phyloP scores from a whole-genome alignment of 495 filamentous ascomycete genomes.

The Aspergillus olivimuriae region DNA sequence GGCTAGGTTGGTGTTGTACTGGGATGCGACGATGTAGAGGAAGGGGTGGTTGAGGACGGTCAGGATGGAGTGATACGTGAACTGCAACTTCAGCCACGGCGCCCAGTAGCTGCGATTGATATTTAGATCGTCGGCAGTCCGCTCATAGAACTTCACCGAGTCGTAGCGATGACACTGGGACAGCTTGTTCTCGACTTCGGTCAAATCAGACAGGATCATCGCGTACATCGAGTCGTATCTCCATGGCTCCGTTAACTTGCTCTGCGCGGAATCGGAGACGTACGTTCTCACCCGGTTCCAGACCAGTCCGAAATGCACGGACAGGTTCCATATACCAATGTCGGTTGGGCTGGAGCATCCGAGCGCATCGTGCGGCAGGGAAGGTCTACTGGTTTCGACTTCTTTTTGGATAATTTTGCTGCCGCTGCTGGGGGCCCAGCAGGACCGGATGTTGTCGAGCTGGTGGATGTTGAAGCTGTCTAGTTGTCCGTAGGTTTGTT shows the following conservation, averaged over 20 bases:
- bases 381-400: no score
- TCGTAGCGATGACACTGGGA: conserved; percentile 42
- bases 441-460: conserved; percentile 26
- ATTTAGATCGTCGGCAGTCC: conserved; percentile 29
- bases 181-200: conserved; percentile 39
- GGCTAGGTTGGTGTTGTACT: conserved; percentile 39
- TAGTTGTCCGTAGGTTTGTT: conserved; percentile 38
- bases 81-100: conserved; percentile 41
- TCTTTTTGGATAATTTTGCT: no score
- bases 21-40: conserved; percentile 41
- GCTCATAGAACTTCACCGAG: conserved; percentile 41
- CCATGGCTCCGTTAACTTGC: conserved; percentile 40
- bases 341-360: conserved; percentile 25
- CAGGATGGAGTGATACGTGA: conserved; percentile 40
- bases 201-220: conserved; percentile 37
- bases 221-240: conserved; percentile 41
- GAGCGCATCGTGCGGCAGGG: conserved; percentile 29
- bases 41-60: conserved; percentile 43
- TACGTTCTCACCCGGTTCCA: conserved; percentile 39
- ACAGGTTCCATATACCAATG: conserved; percentile 38
- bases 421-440: conserved; percentile 19
- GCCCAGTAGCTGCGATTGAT: conserved; percentile 34
- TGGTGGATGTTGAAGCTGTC: conserved; percentile 32
- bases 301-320: conserved; percentile 39
- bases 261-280: conserved; percentile 34